Base-by-base conservation (phyloP, 2,329 filamentous ascomycete genomes). In the Westerdykella aurantiaca region DNA sequence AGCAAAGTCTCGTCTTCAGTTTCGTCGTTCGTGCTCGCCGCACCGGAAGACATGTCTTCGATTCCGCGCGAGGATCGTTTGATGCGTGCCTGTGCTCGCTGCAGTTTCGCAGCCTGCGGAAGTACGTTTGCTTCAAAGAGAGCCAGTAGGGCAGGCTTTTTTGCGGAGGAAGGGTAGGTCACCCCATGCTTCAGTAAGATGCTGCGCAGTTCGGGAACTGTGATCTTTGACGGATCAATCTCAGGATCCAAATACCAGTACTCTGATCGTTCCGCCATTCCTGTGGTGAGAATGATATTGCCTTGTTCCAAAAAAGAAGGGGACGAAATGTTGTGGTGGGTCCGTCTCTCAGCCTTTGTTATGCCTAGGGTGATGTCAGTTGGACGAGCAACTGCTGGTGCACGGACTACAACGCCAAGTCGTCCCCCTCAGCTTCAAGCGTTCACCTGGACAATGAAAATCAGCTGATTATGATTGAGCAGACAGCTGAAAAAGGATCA, bases 171-270 rank as follows among this genome's bases (percentile, higher is more conserved):
- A 5, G 90, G 85, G 64, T 95, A 97, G 31, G 81, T 72, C 59
- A 97, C 75, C 63, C 89, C 86, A 71, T 98, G 88, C 52, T 82
- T 85, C 59, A 97, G 86, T 45, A 98, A 81, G 53, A 97, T 94
- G 39, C 86, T 91, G 58, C 93, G 87, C 56, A 98, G 75, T 37
- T 86, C 85, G 22, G 93, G 89, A 39, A 97, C 82, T 1, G 89
- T 97, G 51, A 97, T 79, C 51, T 79, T 81, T 61, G 78, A 77
- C 16, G 93, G 82, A 65, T 98, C 88, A 66, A 96, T 97, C 57
- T 80, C 87, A 43, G 87, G 79, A 61, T 90, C 82, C 25, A 97
- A 82, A 66, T 97, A 98, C 60, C 61, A 64, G 53, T 65, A 62
- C 42, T 66, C 63, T 41, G 57, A 61, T 34, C 61, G 60, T 39